Evolutionary conservation across 805 yeast species (phyloP), one percentile per base, ranked within the genome.

Genomic region (Kurtzmaniella cleridarum): DNA sequence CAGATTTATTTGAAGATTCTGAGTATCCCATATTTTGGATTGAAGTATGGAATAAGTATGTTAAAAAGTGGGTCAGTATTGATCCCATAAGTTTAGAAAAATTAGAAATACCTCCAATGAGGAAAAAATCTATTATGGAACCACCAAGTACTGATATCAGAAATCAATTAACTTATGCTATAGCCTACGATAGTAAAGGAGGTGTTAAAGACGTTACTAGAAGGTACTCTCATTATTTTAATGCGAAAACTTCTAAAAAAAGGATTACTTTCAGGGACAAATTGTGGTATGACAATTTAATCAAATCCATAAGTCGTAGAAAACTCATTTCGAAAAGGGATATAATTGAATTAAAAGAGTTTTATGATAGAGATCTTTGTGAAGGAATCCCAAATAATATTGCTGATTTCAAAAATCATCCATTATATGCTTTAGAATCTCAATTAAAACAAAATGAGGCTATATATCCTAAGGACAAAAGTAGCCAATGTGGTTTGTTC

Each of bases 371-470:
- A 39, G 82, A 85, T 33, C 62, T 76, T 13, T 66, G 73, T 23
- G 98, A 93, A 53, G 96, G 95, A 0, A 81, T 91, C 73, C 98
- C 98, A 0, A 79, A 80, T 40, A 84, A 78, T 50, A 64, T 88
- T 18, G 82, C 79, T 37, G 97, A 89, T 48, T 86, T 90, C 56
- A 81, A 79, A 37, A 81, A 81, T 36, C 98, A 93, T 59, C 98
- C 98, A 0, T 60, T 80, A 11, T 93, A 82, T 58, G 93, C 84
- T 0, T 57, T 93, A 11, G 95, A 86, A 55, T 71, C 78, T 3
- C 95, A 89, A 46, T 55, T 93, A 27, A 73, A 74, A 35, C 73
- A 75, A 37, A 84, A 81, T 54, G 96, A 93, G 54, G 70, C 89
- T 4, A 57, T 91, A 3, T 70, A 72, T 38, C 87, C 90, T 0